These are phyloP conservation scores for Capsicum baccatum DNA, from an alignment of 257 asterid genomes.

Conservation along the genomic window DNA sequence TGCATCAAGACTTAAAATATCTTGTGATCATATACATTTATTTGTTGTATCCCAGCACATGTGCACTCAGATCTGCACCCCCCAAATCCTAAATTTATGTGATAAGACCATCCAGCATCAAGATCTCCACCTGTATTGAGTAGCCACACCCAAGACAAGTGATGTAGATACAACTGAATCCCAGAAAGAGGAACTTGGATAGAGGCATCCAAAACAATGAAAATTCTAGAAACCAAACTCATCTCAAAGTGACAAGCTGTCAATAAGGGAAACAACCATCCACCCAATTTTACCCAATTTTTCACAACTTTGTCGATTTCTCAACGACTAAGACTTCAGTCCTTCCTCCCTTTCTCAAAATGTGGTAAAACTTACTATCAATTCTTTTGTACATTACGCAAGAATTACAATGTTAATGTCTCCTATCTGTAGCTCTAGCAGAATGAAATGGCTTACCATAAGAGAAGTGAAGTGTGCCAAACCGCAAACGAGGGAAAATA, in stretches of 20 bases:
- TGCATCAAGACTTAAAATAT: too few species aligned
- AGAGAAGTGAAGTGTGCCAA: not conserved
- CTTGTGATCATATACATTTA: not conserved
- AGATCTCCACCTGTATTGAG: not conserved
- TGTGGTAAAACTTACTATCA: not conserved
- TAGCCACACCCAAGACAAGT: not conserved
- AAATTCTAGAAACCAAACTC: not conserved
- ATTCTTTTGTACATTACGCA: not conserved
- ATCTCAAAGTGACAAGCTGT: not conserved
- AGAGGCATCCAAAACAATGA: not conserved
- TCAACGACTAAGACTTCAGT: not conserved
- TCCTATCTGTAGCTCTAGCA: not conserved
- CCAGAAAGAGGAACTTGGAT: not conserved
- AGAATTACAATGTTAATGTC: not conserved
- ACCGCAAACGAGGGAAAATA: not conserved
- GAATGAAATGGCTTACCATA: not conserved
- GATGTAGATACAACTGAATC: not conserved
- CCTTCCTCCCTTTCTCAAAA: not conserved
- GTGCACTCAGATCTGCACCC: not conserved
- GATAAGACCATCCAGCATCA: not conserved
- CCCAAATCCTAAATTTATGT: not conserved
- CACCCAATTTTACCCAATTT: not conserved
- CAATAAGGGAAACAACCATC: not conserved
- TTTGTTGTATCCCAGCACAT: not conserved
- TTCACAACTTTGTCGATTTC: not conserved